Evolutionary conservation across 306 rosid species (phyloP), one percentile per base, ranked within the genome.

Genomic region (Sesbania bispinosa): DNA sequence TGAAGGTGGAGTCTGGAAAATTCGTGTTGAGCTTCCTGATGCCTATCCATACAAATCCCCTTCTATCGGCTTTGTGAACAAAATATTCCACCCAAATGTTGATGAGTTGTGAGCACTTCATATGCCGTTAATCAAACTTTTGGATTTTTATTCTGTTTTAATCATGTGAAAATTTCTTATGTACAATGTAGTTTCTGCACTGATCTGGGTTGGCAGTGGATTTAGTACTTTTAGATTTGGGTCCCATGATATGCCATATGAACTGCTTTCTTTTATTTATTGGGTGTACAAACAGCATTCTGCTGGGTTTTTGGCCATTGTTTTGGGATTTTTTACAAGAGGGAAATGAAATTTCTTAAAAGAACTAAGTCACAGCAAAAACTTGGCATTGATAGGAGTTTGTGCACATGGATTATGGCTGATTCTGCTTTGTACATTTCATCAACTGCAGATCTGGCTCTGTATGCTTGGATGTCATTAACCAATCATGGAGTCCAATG

Each of bases 401-500:
- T 74, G 45, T 65, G 55, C 20, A 62, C 32, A 23, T 48, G 73
- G 68, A 53, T 35, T 59, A 51, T 75, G 74, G 36, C 87, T 88
- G 73, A 79, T 65, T 69, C 42, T 46, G 65, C 39, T 50, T 67
- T 77, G 55, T 61, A 50, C 14, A 13, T 81, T 81, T 79, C 52
- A 10, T 68, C 67, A 66, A 74, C 77, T 85, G 87, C 92, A 95
- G 99, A 77, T 95, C 99, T 64, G 99, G 99, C 67, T 88, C 97
- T 75, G 97, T 95, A 62, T 95, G 99, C 85, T 81, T 95, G 86
- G 99, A 95, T 78, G 99, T 95, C 46, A 95, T 95, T 75, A 95
- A 95, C 79, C 97, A 95, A 73, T 84, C 97, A 38, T 95, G 99
- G 99, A 95, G 99, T 83, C 99, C 99, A 82, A 91, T 89, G 97